phyloP scores from a whole-genome alignment of 2,329 filamentous ascomycete genomes.

The Phialocephala subalpina region DNA sequence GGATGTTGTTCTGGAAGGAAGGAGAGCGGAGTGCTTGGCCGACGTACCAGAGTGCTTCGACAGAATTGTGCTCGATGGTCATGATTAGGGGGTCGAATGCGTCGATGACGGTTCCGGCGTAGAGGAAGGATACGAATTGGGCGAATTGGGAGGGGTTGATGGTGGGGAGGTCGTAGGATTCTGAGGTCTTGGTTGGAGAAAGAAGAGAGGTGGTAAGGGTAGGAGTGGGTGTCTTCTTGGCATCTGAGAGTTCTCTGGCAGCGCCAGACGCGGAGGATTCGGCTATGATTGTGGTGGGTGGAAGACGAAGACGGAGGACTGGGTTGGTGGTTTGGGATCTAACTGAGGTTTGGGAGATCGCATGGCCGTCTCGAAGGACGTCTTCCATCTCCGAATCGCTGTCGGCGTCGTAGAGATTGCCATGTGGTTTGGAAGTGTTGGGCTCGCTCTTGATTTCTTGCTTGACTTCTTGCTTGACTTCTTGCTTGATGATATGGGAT shows the following conservation, averaged over 20 bases:
- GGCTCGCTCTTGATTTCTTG: neutral
- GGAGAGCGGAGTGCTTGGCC: constrained; percentile 1
- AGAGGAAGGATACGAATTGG: constrained; percentile 23
- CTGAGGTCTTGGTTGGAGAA: neutral
- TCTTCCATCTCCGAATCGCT: neutral
- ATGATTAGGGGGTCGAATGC: neutral
- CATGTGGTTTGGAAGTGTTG: neutral
- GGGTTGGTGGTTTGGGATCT: too few species aligned
- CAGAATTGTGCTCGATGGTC: neutral
- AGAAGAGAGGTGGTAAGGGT: too few species aligned
- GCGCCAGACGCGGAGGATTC: neutral
- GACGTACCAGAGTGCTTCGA: constrained; percentile 8
- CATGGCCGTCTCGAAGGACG: neutral
- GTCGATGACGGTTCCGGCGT: constrained; percentile 8
- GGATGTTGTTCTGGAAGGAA: constrained; percentile 14
- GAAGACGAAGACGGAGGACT: neutral
- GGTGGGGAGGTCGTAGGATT: neutral
- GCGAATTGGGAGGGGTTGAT: constrained; percentile 18
- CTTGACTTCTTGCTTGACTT: constrained; percentile 1
- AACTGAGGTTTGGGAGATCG: neutral
- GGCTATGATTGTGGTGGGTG: neutral
- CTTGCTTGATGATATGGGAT: neutral
- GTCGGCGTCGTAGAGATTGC: neutral
- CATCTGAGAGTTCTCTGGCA: too few species aligned
- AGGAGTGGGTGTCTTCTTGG: too few species aligned